A percentile compares a stretch with the other conserved stretches of the same genome.
These are phyloP conservation scores for Penicillium sp. DNA, from an alignment of 2,329 filamentous ascomycete species.

Conservation along the genomic window DNA sequence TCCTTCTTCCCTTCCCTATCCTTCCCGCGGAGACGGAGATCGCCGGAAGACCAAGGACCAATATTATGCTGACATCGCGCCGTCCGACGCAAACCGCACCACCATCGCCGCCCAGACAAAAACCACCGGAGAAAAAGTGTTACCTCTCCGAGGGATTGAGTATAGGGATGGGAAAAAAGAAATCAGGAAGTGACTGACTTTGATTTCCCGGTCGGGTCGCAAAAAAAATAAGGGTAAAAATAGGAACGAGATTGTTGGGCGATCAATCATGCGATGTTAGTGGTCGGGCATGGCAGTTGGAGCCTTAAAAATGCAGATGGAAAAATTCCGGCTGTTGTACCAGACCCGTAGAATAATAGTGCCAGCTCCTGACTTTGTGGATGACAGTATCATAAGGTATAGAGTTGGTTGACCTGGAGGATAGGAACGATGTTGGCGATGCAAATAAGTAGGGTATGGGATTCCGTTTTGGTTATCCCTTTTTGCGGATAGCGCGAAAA, in stretches of 20 bases:
- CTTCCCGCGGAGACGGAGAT: slow-evolving; percentile 10
- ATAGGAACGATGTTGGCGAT: background rate
- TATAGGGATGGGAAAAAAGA: background rate
- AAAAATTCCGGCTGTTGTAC: background rate
- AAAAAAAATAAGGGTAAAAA: background rate
- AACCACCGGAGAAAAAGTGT: slow-evolving; percentile 1
- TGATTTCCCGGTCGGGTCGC: background rate
- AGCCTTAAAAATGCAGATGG: background rate
- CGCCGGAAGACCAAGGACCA: slow-evolving; percentile 7
- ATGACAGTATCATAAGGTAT: background rate
- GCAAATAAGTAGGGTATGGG: background rate
- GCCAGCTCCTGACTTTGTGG: background rate
- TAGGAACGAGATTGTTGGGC: background rate
- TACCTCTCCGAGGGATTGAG: background rate
- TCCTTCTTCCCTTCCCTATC: slow-evolving; percentile 2
- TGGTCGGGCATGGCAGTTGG: background rate
- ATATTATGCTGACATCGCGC: background rate
- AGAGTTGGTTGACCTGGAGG: background rate
- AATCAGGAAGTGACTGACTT: background rate
- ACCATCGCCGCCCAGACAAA: background rate
- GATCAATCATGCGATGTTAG: background rate
- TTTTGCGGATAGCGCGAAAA: background rate
- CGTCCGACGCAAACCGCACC: slow-evolving; percentile 7
- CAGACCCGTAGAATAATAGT: background rate
- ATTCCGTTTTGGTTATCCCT: background rate